Base-by-base conservation (phyloP, 2,329 filamentous ascomycete species). In the Phaeosphaeriaceae sp. region DNA sequence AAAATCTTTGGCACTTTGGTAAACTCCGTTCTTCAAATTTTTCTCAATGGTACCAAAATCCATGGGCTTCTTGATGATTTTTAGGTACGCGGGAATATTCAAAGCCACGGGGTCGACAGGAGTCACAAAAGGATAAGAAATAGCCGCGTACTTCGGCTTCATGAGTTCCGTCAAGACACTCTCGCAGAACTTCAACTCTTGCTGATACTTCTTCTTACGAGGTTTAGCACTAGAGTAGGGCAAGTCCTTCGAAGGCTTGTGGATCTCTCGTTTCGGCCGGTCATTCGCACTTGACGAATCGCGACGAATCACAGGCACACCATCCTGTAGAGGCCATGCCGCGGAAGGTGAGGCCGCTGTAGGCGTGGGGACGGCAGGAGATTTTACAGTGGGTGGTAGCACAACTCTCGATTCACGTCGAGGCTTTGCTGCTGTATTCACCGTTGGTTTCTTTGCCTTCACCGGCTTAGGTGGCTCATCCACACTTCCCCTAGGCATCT, bases 61-160 rank as follows among this genome's bases (percentile, higher is more conserved):
- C 93, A 97, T 99, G 0, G 94, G 94, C 70, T 92, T 91, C 79
- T 96, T 97, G 76, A 99, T 92, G 54, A 97, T 80, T 65, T 88
- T 91, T 71, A 94, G 90, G 71, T 99, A 99, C 18, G 88, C 87
- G 0, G 94, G 94, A 51, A 97, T 97, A 70, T 93, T 92, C 45
- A 97, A 79, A 0, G 92, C 93, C 29, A 97, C 92, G 0, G 94
- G 92, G 69, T 99, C 94, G 16, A 99, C 94, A 0, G 94, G 89
- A 6, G 83, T 77, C 63, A 90, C 77, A 77, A 99, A 99, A 50
- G 89, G 87, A 46, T 82, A 81, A 35, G 90, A 90, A 58, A 87
- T 77, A 2, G 76, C 68, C 47, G 79, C 80, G 68, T 97, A 83
- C 70, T 90, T 92, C 1, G 82, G 75, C 69, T 91, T 89, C 72